A percentile compares a stretch with the other conserved stretches of the same genome.
Conservation (phyloP, 2,329 filamentous ascomycete genomes). For the Fusarium sp. region DNA sequence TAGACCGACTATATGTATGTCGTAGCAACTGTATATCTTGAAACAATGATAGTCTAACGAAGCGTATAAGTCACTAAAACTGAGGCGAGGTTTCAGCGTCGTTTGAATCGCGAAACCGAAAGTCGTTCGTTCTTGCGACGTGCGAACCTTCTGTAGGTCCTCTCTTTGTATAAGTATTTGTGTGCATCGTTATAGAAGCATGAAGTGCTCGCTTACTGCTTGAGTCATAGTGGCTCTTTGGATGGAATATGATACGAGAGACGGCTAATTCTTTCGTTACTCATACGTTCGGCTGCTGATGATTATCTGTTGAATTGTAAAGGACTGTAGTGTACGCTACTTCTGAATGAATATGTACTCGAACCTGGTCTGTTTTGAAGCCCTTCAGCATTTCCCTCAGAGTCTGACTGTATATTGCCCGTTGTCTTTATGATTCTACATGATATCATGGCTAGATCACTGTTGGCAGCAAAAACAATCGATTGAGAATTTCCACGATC, state of each 20-base stretch:
- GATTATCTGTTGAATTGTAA: too few relatives aligned
- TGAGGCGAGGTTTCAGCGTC: background rate
- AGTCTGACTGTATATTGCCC: too few relatives aligned
- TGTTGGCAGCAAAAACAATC: too few relatives aligned
- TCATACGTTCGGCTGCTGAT: too few relatives aligned
- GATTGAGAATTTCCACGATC: too few relatives aligned
- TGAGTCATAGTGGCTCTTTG: background rate
- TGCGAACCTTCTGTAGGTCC: too few relatives aligned
- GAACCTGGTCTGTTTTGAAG: too few relatives aligned
- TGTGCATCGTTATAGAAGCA: background rate
- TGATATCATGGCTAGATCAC: too few relatives aligned
- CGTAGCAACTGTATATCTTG: background rate
- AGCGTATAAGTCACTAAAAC: too few relatives aligned
- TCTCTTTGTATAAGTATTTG: background rate
- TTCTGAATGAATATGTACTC: too few relatives aligned
- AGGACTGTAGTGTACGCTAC: too few relatives aligned
- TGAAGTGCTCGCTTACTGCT: background rate
- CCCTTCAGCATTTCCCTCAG: rapidly evolving
- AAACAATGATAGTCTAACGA: background rate
- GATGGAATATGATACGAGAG: background rate
- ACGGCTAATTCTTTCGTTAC: rapidly evolving
- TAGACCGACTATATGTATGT: background rate
- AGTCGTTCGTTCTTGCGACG: background rate
- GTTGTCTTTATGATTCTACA: rapidly evolving
- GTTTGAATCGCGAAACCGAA: background rate